Evolutionary conservation across 1,284 basidiomycete species (phyloP).

Genomic region (Boletus mariae): DNA sequence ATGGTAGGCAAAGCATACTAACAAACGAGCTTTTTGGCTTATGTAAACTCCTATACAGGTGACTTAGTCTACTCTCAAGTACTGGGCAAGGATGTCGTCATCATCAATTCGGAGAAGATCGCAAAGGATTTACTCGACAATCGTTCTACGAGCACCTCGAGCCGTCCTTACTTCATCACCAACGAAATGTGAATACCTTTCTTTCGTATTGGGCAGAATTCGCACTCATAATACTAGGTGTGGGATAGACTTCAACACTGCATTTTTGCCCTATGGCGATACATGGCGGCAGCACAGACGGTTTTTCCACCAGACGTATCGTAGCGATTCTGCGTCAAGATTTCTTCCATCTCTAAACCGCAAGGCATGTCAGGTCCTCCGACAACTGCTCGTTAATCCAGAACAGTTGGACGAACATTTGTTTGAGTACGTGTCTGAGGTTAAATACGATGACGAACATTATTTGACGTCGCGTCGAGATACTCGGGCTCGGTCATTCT

Average conservation of each 20-base stretch:
- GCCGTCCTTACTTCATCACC: conserved; percentile 22
- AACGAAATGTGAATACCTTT: conserved; percentile 4
- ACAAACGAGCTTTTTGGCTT: not conserved
- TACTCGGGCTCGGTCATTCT: conserved; percentile 15
- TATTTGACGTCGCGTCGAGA: not conserved
- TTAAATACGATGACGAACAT: too few species aligned
- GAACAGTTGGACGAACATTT: conserved; percentile 24
- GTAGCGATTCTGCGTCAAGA: not conserved
- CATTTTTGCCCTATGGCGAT: conserved; percentile 22
- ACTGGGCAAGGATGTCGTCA: conserved; percentile 33
- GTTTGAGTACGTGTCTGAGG: conserved; percentile 5
- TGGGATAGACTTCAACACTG: conserved; percentile 34
- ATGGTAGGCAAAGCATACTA: conserved; percentile 2
- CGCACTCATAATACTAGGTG: conserved; percentile 24
- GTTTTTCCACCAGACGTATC: conserved; percentile 2
- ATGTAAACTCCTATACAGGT: conserved; percentile 13
- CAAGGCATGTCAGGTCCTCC: not conserved
- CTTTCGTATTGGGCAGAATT: not conserved
- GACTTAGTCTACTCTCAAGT: conserved; percentile 27
- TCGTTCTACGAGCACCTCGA: conserved; percentile 2
- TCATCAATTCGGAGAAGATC: conserved; percentile 27
- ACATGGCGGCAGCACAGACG: not conserved
- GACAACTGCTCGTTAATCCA: conserved; percentile 27
- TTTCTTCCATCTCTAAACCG: not conserved
- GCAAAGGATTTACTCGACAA: conserved; percentile 8